phyloP scores from a whole-genome alignment of 805 yeast genomes.

The Wickerhamiella azyma region DNA sequence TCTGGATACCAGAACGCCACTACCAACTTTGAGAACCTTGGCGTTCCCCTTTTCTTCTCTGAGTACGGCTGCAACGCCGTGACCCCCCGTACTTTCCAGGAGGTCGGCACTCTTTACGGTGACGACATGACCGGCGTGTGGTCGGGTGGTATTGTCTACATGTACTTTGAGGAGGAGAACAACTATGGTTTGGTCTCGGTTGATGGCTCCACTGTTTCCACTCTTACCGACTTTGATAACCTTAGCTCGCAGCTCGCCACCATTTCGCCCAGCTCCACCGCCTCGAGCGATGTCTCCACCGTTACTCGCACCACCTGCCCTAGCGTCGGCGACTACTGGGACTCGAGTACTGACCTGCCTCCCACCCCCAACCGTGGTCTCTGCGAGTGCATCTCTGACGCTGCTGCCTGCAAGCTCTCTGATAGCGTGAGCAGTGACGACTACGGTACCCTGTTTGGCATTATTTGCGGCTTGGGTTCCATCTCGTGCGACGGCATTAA shows the following conservation, averaged over 20 bases:
- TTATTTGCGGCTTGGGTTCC: conserved; percentile 36
- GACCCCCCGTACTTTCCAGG: conserved; percentile 64
- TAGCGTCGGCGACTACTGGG: conserved; percentile 41
- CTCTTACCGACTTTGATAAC: conserved; percentile 47
- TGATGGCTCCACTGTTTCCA: conserved; percentile 36
- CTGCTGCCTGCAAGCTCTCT: conserved; percentile 47
- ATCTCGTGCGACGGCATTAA: conserved; percentile 49
- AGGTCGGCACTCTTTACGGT: conserved; percentile 53
- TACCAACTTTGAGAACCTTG: conserved; percentile 51
- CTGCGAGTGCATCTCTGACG: conserved; percentile 46
- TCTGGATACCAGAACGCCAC: conserved; percentile 68
- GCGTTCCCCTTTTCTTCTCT: conserved; percentile 74
- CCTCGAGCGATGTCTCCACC: conserved; percentile 27
- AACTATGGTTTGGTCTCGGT: conserved; percentile 66
- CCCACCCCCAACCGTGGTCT: conserved; percentile 59
- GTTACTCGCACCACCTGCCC: conserved; percentile 34
- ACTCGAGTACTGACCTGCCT: conserved; percentile 53
- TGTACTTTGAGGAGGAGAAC: conserved; percentile 78
- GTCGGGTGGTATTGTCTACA: conserved; percentile 90
- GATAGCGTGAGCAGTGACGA: conserved; percentile 37
- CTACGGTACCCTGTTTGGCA: conserved; percentile 46
- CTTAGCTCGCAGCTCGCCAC: conserved; percentile 38
- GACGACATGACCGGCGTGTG: conserved; percentile 73
- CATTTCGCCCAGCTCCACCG: conserved; percentile 38
- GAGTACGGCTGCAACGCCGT: conserved; percentile 77